Evolutionary conservation across 805 yeast genomes (phyloP).

Genomic region (Starmerella vitae): DNA sequence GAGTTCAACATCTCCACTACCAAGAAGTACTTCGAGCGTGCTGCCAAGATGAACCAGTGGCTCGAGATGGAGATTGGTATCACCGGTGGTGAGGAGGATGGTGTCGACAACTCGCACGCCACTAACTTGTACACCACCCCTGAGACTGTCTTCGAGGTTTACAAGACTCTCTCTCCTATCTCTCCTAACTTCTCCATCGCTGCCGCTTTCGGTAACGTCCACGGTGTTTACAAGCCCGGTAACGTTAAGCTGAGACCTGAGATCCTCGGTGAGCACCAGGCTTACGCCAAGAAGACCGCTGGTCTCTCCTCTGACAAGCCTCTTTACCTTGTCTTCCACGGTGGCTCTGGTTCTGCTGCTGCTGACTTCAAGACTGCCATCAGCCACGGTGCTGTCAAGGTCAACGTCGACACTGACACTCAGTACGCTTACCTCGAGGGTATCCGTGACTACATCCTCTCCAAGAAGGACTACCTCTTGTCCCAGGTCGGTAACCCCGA

Average conservation of each 20-base stretch:
- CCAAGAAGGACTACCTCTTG: slow-evolving; percentile 87
- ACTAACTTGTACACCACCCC: slow-evolving; percentile 86
- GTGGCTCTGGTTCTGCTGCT: slow-evolving; percentile 97
- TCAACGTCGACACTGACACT: slow-evolving; percentile 97
- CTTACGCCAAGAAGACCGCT: slow-evolving; percentile 59
- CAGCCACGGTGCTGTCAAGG: slow-evolving; percentile 91
- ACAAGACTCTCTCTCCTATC: slow-evolving; percentile 79
- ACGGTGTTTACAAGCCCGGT: slow-evolving; percentile 99
- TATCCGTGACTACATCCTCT: slow-evolving; percentile 92
- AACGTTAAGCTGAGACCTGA: slow-evolving; percentile 87
- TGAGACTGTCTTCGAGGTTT: slow-evolving; percentile 83
- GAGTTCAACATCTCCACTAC: slow-evolving; percentile 90
- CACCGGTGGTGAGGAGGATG: slow-evolving; percentile 99
- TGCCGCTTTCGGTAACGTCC: slow-evolving; percentile 98
- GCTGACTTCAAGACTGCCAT: slow-evolving; percentile 85
- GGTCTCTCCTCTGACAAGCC: slow-evolving; percentile 48
- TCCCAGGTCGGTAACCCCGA: slow-evolving; percentile 97
- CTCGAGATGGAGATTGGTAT: slow-evolving; percentile 99
- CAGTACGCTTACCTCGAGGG: slow-evolving; percentile 95
- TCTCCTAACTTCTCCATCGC: slow-evolving; percentile 98
- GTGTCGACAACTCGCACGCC: slow-evolving; percentile 96
- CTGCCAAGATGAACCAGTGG: slow-evolving; percentile 91
- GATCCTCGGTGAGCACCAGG: slow-evolving; percentile 91
- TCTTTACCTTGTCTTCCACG: slow-evolving; percentile 97
- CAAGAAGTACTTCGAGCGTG: slow-evolving; percentile 87